Evolutionary conservation across 2,329 filamentous ascomycete genomes (phyloP).

Genomic region (Chaetomium strumarium): DNA sequence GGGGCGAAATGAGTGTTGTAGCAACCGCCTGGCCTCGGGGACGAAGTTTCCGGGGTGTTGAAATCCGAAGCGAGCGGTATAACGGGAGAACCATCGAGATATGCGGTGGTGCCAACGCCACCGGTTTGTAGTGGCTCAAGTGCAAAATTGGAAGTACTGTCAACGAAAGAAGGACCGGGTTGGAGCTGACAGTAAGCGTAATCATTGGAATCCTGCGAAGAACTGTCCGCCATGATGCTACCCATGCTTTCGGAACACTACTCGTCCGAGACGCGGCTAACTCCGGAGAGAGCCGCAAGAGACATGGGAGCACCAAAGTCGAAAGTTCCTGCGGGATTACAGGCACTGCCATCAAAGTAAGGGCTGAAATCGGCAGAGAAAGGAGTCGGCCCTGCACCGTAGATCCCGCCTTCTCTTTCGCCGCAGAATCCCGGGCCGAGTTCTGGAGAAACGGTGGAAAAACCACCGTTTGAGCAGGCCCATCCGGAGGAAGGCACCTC

Average conservation of each 20-base stretch:
- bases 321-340: neutral
- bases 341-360: neutral
- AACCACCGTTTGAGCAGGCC: neutral
- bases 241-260: neutral
- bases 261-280: conserved; percentile 1
- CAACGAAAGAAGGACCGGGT: neutral
- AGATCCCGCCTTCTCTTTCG: neutral
- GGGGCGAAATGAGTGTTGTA: neutral
- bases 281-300: conserved; percentile 1
- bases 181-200: neutral
- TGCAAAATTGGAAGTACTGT: neutral
- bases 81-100: neutral
- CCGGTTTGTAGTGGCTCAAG: neutral
- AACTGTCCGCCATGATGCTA: neutral
- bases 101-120: conserved; percentile 5
- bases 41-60: neutral
- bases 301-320: neutral
- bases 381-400: neutral
- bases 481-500: neutral
- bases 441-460: neutral
- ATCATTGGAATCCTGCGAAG: neutral
- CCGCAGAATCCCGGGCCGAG: no score
- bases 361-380: neutral
- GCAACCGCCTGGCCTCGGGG: neutral
- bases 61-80: neutral